Evolutionary conservation across 1,139 yeast species (phyloP), one percentile per base, ranked within the genome.

Genomic region (Protomyces gravidus): DNA sequence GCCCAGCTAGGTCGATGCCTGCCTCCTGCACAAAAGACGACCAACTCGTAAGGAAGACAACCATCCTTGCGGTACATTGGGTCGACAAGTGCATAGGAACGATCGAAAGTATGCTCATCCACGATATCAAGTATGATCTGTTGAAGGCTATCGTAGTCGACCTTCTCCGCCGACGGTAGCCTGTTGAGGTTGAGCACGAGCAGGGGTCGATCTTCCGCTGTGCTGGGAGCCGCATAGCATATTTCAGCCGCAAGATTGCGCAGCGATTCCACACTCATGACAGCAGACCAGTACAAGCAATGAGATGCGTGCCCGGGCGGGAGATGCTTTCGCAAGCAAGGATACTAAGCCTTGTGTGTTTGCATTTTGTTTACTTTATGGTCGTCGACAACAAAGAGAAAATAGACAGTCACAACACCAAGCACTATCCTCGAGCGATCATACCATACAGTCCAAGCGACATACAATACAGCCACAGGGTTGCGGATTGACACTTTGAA

Each of bases 1-100:
- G 85, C 77, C 92, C 95, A 85, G 57, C 81, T 72, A 13, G 72
- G 77, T 56, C 68, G 46, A 73, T 65, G 33, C 66, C 68, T 63
- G 70, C 75, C 72, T 72, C 73, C 13, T 73, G 68, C 62, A 72
- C 57, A 36, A 26, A 52, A 53, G 5, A 51, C 36, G 7, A 55
- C 40, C 3, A 53, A 23, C 23, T 53, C 49, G 23, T 53, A 53
- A 13, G 47, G n/a, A 23, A 45, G 27, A 3, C 33, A 33, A 23
- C 17, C 19, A 23, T 19, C 27, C 5, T 27, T 46, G 13, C 42
- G 42, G 25, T 15, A 36, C 21, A 17, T 17, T 1, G 42, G 42
- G 7, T 36, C 19, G 5, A 17, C 17, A 6, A 17, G 21, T 15
- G 42, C 42, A 15, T 45, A 26, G 7, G 48, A 15, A 15, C 45